These are phyloP conservation scores for Piper betle DNA, from an alignment of 164 flowering plant species.

Conservation along the genomic window DNA sequence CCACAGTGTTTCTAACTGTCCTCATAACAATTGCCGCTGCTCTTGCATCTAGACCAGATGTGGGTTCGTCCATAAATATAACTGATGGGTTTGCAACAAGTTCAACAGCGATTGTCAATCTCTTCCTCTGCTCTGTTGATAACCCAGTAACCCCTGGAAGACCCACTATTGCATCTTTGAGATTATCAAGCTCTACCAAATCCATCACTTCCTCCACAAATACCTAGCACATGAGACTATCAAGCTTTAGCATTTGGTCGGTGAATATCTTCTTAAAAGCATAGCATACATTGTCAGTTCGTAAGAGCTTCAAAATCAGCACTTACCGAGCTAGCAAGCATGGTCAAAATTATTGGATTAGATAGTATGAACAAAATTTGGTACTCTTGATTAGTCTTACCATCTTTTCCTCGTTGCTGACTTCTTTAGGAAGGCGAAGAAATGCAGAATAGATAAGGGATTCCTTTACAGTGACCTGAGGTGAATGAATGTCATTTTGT, in stretches of 20 bases:
- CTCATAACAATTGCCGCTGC: slow-evolving; percentile 99
- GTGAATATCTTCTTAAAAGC: too few relatives aligned
- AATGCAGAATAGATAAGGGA: slow-evolving; percentile 91
- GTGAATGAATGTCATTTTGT: slow-evolving; percentile 30
- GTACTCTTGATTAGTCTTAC: slow-evolving; percentile 14
- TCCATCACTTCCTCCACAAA: slow-evolving; percentile 96
- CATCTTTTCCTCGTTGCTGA: slow-evolving; percentile 62
- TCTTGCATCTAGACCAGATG: slow-evolving; percentile 98
- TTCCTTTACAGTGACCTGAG: slow-evolving; percentile 37
- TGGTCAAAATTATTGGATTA: neutral
- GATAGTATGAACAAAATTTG: neutral
- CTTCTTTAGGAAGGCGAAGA: slow-evolving; percentile 79
- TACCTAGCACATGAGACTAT: slow-evolving; percentile 22
- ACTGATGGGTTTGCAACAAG: slow-evolving; percentile 99
- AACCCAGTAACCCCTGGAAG: slow-evolving; percentile 91
- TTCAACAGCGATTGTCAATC: slow-evolving; percentile 97
- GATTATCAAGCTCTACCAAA: slow-evolving; percentile 73
- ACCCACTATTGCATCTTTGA: slow-evolving; percentile 86
- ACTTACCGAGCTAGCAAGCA: neutral
- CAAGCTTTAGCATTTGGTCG: neutral
- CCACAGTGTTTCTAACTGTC: slow-evolving; percentile 94
- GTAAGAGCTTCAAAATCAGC: too few relatives aligned
- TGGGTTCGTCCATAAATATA: slow-evolving; percentile 99
- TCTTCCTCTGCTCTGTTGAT: slow-evolving; percentile 94
- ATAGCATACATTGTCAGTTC: neutral